Evolutionary conservation across 2,329 filamentous ascomycete genomes (phyloP).

Genomic region (Penicillium expansum): DNA sequence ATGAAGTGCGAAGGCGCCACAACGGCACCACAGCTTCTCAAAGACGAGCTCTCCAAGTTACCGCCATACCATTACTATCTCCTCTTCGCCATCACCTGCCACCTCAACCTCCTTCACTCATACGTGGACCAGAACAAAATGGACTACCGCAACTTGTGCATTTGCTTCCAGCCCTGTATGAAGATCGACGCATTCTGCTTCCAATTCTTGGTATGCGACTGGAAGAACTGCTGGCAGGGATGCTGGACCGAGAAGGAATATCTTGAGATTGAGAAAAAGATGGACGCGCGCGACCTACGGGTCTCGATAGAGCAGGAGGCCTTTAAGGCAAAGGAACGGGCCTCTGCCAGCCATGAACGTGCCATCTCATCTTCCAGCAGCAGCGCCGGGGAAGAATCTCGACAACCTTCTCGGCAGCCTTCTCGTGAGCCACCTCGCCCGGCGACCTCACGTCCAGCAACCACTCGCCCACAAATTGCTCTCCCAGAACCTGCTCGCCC

Average conservation of each 20-base stretch:
- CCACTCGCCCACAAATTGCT: constrained; percentile 31
- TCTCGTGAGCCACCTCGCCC: constrained; percentile 21
- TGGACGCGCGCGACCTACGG: constrained; percentile 33
- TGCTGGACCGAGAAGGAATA: constrained; percentile 85
- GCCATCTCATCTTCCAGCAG: constrained; percentile 65
- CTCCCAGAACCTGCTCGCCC: constrained; percentile 24
- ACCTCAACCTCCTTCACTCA: constrained; percentile 84
- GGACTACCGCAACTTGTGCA: constrained; percentile 92
- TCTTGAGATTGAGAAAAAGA: constrained; percentile 57
- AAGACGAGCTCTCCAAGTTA: constrained; percentile 90
- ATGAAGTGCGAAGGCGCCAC: constrained; percentile 76
- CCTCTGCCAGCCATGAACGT: constrained; percentile 49
- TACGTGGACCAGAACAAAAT: constrained; percentile 97
- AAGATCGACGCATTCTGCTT: constrained; percentile 95
- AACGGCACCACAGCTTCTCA: constrained; percentile 76
- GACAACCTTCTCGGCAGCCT: neutral
- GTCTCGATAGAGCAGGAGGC: constrained; percentile 27
- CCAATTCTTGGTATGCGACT: constrained; percentile 90
- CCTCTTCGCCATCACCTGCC: constrained; percentile 94
- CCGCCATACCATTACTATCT: constrained; percentile 97
- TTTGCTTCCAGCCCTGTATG: constrained; percentile 96
- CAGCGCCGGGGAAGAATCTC: constrained; percentile 41
- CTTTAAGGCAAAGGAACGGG: constrained; percentile 16
- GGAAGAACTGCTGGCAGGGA: constrained; percentile 95
- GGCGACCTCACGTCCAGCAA: constrained; percentile 31